Percentiles rank a stretch among this genome's conserved stretches.
phyloP scores from a whole-genome alignment of 2,329 filamentous ascomycete species.

The Westerdykella ornata region DNA sequence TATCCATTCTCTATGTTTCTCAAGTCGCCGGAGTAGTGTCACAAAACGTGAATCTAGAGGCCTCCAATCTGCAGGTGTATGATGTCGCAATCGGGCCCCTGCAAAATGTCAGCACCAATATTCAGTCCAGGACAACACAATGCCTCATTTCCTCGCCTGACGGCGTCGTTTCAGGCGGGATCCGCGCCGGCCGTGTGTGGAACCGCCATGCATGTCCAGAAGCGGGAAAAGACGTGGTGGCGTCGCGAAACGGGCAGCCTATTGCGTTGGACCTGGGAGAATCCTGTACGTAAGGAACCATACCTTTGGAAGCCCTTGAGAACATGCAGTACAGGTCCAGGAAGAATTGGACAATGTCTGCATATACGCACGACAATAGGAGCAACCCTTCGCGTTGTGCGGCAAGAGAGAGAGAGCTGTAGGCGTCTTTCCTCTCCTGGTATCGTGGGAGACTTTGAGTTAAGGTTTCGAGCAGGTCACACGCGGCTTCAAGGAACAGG shows the following conservation, averaged over 20 bases:
- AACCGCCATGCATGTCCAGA: too few relatives aligned
- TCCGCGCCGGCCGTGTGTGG: too few relatives aligned
- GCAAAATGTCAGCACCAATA: slow-evolving; percentile 14
- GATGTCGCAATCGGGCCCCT: slow-evolving; percentile 18
- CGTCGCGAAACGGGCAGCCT: too few relatives aligned
- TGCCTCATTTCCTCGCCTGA: too few relatives aligned
- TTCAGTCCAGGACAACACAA: too few relatives aligned
- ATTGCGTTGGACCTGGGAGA: background rate
- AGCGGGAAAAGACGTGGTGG: too few relatives aligned
- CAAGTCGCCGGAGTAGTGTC: slow-evolving; percentile 17
- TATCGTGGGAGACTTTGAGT: slow-evolving; percentile 19
- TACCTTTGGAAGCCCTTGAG: slow-evolving; percentile 19
- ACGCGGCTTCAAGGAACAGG: slow-evolving; percentile 20
- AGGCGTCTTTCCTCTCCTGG: slow-evolving; percentile 15
- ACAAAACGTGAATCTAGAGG: slow-evolving; percentile 29
- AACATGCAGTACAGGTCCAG: slow-evolving; percentile 25
- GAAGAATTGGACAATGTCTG: slow-evolving; percentile 22
- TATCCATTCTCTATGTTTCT: slow-evolving; percentile 22
- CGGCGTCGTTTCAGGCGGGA: too few relatives aligned
- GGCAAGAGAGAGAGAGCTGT: slow-evolving; percentile 6
- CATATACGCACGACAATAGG: slow-evolving; percentile 23
- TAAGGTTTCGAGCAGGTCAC: slow-evolving; percentile 21
- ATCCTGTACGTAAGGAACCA: slow-evolving; percentile 11
- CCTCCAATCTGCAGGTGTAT: slow-evolving; percentile 16
- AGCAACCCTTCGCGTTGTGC: slow-evolving; percentile 9